Evolutionary conservation across 805 yeast species (phyloP).

Genomic region (Metschnikowia noctiluminum): DNA sequence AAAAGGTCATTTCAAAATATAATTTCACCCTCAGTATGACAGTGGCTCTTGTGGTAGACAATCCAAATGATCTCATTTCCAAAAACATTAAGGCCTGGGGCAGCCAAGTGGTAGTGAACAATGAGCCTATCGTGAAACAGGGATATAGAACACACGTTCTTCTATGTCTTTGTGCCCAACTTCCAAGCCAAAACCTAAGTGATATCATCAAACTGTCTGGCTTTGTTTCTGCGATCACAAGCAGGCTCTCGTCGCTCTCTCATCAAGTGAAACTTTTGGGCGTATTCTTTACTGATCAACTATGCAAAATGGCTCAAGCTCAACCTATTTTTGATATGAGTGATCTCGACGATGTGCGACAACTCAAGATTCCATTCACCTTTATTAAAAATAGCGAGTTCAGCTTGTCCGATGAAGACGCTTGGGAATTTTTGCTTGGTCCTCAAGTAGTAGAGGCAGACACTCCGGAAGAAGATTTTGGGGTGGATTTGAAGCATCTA

Average conservation of each 20-base stretch:
- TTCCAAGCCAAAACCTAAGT: constrained; percentile 17
- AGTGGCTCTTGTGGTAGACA: constrained; percentile 9
- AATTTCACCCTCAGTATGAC: constrained; percentile 10
- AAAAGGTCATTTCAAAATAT: constrained; percentile 17
- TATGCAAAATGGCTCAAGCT: constrained; percentile 32
- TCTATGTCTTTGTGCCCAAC: constrained; percentile 30
- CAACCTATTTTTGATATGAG: constrained; percentile 33
- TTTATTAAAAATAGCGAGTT: neutral
- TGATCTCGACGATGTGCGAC: constrained; percentile 1
- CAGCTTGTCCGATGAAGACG: constrained; percentile 8
- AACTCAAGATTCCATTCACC: constrained; percentile 1
- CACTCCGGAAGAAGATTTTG: constrained; percentile 6
- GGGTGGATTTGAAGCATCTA: neutral
- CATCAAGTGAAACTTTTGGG: constrained; percentile 48
- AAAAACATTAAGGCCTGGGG: constrained; percentile 24
- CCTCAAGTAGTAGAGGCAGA: constrained; percentile 13
- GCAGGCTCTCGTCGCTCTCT: constrained; percentile 50
- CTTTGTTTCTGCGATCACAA: constrained; percentile 52
- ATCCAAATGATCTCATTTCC: neutral
- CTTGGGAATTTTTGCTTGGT: constrained; percentile 21
- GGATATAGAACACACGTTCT: constrained; percentile 47
- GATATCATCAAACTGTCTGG: constrained; percentile 31
- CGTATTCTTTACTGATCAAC: constrained; percentile 53
- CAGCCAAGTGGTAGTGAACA: constrained; percentile 31
- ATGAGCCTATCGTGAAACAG: constrained; percentile 43